These are phyloP conservation scores for Hippophae rhamnoides DNA, from an alignment of 306 rosid species.

Conservation along the genomic window DNA sequence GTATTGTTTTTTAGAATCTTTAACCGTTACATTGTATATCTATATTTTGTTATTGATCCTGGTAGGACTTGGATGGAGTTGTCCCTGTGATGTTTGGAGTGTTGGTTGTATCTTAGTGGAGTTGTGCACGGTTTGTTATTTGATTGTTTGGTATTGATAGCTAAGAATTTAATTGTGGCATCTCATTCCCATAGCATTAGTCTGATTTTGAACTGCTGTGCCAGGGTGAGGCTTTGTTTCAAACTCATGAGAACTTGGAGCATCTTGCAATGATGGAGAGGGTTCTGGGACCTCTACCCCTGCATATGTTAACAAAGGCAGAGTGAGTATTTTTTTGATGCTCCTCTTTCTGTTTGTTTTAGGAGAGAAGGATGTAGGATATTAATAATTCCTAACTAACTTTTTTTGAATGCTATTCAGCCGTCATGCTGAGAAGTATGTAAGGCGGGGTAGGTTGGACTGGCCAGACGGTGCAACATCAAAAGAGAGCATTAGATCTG, in stretches of 20 bases:
- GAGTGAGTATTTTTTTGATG: conserved; percentile 41
- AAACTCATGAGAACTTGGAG: conserved; percentile 92
- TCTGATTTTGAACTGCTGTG: not conserved
- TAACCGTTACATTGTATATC: not conserved
- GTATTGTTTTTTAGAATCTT: not conserved
- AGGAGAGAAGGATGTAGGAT: not conserved
- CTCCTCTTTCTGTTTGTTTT: too few species aligned
- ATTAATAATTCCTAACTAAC: not conserved
- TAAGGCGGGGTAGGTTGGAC: conserved; percentile 71
- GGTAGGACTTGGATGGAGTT: conserved; percentile 90
- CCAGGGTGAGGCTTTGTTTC: conserved; percentile 93
- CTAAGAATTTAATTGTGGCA: not conserved
- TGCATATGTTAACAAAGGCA: conserved; percentile 54
- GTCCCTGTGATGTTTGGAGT: conserved; percentile 91
- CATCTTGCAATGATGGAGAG: conserved; percentile 99
- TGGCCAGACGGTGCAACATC: conserved; percentile 96
- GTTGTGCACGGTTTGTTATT: conserved; percentile 56
- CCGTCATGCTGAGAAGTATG: conserved; percentile 82
- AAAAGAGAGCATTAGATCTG: conserved; percentile 87
- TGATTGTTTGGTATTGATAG: not conserved
- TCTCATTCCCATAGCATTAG: not conserved
- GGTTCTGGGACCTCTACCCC: conserved; percentile 69
- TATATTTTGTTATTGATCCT: not conserved
- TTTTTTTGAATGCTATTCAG: conserved; percentile 21
- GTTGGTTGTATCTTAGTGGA: conserved; percentile 97